These are phyloP conservation scores for Cercospora berteroae DNA, from an alignment of 2,329 filamentous ascomycete genomes.

Conservation along the genomic window DNA sequence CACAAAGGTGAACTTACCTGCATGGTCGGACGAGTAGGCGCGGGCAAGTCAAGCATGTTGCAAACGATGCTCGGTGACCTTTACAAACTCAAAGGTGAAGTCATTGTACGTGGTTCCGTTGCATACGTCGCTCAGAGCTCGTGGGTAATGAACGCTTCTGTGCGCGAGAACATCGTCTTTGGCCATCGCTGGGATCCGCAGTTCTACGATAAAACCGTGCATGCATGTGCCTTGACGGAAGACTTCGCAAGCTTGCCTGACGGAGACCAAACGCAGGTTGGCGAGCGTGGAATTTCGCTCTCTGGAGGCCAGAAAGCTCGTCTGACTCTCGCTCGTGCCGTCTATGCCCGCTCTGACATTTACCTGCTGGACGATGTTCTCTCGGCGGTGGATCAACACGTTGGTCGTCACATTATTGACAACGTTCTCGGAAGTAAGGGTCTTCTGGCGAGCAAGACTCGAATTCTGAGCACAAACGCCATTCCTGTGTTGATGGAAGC, in stretches of 20 bases:
- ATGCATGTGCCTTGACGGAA: slow-evolving; percentile 84
- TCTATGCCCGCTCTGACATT: slow-evolving; percentile 94
- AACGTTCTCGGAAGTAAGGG: slow-evolving; percentile 86
- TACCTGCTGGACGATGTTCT: slow-evolving; percentile 93
- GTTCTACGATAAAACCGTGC: slow-evolving; percentile 91
- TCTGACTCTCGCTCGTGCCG: slow-evolving; percentile 84
- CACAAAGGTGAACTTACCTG: slow-evolving; percentile 92
- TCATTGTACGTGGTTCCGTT: slow-evolving; percentile 74
- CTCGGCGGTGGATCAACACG: slow-evolving; percentile 97
- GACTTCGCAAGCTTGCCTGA: slow-evolving; percentile 92
- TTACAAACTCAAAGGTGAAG: slow-evolving; percentile 82
- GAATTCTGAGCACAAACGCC: slow-evolving; percentile 90
- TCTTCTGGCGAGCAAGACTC: slow-evolving; percentile 78
- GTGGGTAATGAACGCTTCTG: slow-evolving; percentile 97
- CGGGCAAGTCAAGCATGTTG: slow-evolving; percentile 90
- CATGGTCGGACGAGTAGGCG: slow-evolving; percentile 88
- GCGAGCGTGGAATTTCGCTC: slow-evolving; percentile 92
- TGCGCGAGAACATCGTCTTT: slow-evolving; percentile 96
- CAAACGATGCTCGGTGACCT: slow-evolving; percentile 86
- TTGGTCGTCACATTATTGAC: slow-evolving; percentile 90
- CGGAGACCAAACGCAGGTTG: slow-evolving; percentile 93
- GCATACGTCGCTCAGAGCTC: slow-evolving; percentile 91
- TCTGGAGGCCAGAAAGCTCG: slow-evolving; percentile 96
- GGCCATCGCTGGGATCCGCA: slow-evolving; percentile 89
- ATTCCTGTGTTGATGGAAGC: slow-evolving; percentile 88